phyloP scores from a whole-genome alignment of 2,329 filamentous ascomycete species.

The Aspergillus transmontanensis region DNA sequence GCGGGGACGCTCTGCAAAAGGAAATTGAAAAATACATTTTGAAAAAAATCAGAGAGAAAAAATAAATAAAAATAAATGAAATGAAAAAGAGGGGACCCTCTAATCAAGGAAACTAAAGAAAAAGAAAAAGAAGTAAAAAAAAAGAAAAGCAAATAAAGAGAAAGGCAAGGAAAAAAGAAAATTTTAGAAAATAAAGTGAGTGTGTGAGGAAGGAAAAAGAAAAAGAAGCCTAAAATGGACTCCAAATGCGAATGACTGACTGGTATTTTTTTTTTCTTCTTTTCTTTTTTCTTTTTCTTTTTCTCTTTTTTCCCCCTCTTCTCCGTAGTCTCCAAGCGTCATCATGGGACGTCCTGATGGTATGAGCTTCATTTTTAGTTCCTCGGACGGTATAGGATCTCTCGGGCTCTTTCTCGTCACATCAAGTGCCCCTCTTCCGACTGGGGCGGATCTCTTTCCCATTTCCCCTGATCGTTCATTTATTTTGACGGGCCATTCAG shows the following conservation, averaged over 20 bases:
- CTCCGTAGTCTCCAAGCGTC: background rate
- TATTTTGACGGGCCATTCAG: background rate
- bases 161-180: background rate
- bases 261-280: background rate
- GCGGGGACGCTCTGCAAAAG: background rate
- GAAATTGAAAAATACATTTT: background rate
- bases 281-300: background rate
- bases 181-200: background rate
- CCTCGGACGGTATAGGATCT: background rate
- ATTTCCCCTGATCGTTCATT: background rate
- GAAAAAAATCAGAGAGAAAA: background rate
- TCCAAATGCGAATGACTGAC: background rate
- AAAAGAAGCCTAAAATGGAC: conserved; percentile 3
- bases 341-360: background rate
- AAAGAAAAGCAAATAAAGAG: background rate
- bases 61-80: background rate
- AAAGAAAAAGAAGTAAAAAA: background rate
- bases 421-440: background rate
- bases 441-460: background rate
- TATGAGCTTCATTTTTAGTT: background rate
- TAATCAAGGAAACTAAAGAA: background rate
- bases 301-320: too few species aligned
- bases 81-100: background rate
- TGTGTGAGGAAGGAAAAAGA: conserved; percentile 1
- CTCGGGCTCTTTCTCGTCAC: background rate